phyloP scores from a whole-genome alignment of 164 flowering plant species.

The Vitis riparia region DNA sequence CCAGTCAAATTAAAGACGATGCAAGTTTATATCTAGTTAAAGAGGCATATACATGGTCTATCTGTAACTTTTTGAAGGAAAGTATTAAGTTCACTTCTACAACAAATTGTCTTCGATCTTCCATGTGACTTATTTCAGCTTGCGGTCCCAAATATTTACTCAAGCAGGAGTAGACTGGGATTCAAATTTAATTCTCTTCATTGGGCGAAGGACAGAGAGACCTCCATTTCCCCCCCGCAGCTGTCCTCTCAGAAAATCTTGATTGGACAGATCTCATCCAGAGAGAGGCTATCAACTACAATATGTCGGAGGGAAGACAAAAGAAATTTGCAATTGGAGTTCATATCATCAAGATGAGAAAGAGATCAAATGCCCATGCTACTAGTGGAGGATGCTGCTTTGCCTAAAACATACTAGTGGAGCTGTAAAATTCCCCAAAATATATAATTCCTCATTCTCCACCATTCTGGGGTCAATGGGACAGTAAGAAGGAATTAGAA shows the following conservation, averaged over 20 bases:
- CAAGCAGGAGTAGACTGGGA: no score
- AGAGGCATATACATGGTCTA: no score
- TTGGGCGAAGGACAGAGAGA: neutral
- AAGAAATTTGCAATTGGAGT: neutral
- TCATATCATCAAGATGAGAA: neutral
- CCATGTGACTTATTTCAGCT: no score
- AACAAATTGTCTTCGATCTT: no score
- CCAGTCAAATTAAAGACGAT: no score
- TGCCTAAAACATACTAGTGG: conserved; percentile 5
- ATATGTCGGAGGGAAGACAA: neutral
- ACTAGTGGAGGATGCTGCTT: conserved; percentile 7
- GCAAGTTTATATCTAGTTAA: no score
- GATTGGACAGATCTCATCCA: neutral
- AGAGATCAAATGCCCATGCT: neutral
- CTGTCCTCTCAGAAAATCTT: conserved; percentile 1
- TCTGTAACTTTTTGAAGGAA: no score
- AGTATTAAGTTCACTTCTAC: no score
- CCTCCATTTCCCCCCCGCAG: neutral
- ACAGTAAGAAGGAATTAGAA: neutral
- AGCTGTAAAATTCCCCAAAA: neutral
- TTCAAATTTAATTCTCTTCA: neutral
- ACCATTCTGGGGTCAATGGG: no score
- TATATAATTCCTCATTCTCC: no score
- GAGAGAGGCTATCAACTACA: neutral
- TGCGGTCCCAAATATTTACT: no score